Percentiles rank a stretch among this genome's conserved stretches.
Conservation (phyloP, 2,329 filamentous ascomycete genomes). For the Fusarium sp. region DNA sequence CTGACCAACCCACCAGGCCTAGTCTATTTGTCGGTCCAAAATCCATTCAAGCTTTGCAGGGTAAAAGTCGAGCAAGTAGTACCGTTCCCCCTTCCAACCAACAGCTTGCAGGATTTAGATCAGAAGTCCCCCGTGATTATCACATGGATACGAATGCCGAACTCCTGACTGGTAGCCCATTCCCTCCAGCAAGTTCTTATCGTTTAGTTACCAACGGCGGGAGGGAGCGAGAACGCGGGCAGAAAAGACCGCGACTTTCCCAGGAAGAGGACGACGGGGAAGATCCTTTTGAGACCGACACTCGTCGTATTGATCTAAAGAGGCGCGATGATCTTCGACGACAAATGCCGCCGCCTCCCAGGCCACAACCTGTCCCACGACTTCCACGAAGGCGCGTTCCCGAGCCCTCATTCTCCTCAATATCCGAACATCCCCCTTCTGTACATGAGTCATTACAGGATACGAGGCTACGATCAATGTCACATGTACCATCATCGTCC, state of each 20-base stretch:
- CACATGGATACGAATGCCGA: slow-evolving; percentile 35
- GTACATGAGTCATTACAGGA: slow-evolving; percentile 43
- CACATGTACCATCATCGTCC: slow-evolving; percentile 4
- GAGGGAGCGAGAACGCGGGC: background rate
- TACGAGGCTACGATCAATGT: background rate
- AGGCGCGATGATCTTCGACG: slow-evolving; percentile 37
- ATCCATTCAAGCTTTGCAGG: slow-evolving; percentile 39
- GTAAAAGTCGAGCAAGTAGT: slow-evolving; percentile 2
- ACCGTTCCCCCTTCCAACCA: slow-evolving; percentile 41
- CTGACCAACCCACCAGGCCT: slow-evolving; percentile 28
- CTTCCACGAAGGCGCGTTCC: slow-evolving; percentile 9
- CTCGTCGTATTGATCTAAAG: slow-evolving; percentile 42
- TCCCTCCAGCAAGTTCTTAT: slow-evolving; percentile 25
- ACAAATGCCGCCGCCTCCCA: slow-evolving; percentile 29
- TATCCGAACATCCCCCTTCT: slow-evolving; percentile 37
- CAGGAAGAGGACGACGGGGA: slow-evolving; percentile 42
- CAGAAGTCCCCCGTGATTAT: slow-evolving; percentile 42
- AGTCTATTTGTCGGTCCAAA: slow-evolving; percentile 38
- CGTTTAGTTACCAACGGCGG: background rate
- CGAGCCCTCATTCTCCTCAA: slow-evolving; percentile 7
- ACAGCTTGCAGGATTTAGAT: slow-evolving; percentile 23
- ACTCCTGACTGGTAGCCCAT: slow-evolving; percentile 25
- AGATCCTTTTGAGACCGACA: slow-evolving; percentile 48
- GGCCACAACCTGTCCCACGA: slow-evolving; percentile 11
- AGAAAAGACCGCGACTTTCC: slow-evolving; percentile 7